phyloP scores from a whole-genome alignment of 1,284 basidiomycete species.

The Leccinum cinnamomeum region DNA sequence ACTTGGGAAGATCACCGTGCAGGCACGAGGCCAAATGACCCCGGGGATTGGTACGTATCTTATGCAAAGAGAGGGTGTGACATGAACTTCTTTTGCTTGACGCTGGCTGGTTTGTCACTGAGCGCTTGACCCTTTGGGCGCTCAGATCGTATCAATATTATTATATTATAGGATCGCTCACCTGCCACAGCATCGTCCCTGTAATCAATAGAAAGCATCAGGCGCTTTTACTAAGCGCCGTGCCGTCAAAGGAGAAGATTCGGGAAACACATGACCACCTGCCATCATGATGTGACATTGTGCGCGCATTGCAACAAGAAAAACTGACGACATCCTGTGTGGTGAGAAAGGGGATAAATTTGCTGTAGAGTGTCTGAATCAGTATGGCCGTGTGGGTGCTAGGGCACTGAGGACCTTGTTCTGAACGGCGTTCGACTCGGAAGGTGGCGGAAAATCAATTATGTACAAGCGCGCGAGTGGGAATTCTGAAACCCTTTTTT shows the following conservation, averaged over 20 bases:
- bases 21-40: not conserved
- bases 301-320: not conserved
- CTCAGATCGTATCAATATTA: not conserved
- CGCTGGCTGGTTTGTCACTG: not conserved
- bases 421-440: not conserved
- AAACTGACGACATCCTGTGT: conserved; percentile 2
- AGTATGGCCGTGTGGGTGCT: not conserved
- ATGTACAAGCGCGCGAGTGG: conserved; percentile 7
- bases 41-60: not conserved
- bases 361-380: conserved; percentile 4
- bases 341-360: not conserved
- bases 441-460: not conserved
- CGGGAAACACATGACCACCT: not conserved
- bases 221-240: conserved; percentile 6
- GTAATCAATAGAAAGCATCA: not conserved
- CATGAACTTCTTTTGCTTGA: not conserved
- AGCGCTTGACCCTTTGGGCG: not conserved
- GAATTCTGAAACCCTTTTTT: conserved; percentile 4
- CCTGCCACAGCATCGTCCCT: not conserved
- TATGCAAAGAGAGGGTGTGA: not conserved
- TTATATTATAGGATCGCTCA: not conserved
- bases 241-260: not conserved
- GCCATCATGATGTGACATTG: not conserved
- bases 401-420: not conserved
- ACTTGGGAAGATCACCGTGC: not conserved